Base-by-base conservation (phyloP, 345 rosid genomes). In the Cardamine resedifolia region DNA sequence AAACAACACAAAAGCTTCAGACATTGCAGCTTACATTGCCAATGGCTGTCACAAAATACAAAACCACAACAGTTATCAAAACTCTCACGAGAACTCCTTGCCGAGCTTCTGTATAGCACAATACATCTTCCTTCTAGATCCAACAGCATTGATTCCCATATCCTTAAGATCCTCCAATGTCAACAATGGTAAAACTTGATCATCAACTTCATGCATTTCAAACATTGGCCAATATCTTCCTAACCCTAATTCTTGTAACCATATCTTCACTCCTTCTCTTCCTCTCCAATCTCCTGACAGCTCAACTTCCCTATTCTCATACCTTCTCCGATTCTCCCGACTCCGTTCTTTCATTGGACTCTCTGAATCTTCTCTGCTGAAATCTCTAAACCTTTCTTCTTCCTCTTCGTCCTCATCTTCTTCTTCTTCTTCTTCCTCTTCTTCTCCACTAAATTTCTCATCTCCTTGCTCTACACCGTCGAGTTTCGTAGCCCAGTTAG, bases 141-240 rank as follows among this genome's bases (percentile, higher is more conserved):
- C 96, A 66, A 90, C 96, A 6, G 94, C 96, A 81, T 75, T 90
- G 44, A 90, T 88, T 15, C 96, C 96, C 91, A 90, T 90, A 72
- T 90, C 96, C 73, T 90, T 90, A 75, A 90, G 86, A 84, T 90
- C 96, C 78, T 88, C 96, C 82, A 90, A 55, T 18, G 96, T 88
- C 69, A 90, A 79, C 87, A 86, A 83, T 15, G 94, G 94, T 83
- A 90, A 77, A 2, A 90, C 88, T 60, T 88, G 87, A 75, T 90
- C 94, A 77, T 90, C 96, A 66, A 90, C 96, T 73, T 90, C 96
- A 78, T 90, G 94, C 69, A 90, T 83, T 77, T 90, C 91, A n/a
- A 88, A 90, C 75, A 88, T 86, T 0, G 94, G 86, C 10, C 91
- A 88, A 48, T 90, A 90, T 31, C 90, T 78, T 59, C 90, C 90